These are phyloP conservation scores for Pulicaria dysenterica DNA, from an alignment of 129 eudicot species.

Conservation along the genomic window DNA sequence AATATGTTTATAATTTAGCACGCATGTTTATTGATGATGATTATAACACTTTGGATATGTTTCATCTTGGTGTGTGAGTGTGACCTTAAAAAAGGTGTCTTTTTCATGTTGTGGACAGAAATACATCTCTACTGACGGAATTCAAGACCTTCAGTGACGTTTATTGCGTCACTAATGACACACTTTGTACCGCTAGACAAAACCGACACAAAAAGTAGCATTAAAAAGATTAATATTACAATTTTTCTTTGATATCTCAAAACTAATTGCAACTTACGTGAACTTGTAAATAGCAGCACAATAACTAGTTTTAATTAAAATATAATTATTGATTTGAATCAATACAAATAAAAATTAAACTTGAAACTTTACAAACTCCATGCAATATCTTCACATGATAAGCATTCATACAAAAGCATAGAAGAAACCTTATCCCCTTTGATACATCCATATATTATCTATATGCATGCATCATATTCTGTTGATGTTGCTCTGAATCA, in stretches of 20 bases:
- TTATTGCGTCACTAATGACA: too few relatives aligned
- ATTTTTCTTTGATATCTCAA: background rate
- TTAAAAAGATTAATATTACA: too few relatives aligned
- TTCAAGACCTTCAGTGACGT: too few relatives aligned
- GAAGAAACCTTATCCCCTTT: constrained; percentile 8
- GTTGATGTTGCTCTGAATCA: constrained; percentile 16
- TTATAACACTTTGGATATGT: too few relatives aligned
- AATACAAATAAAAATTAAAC: constrained; percentile 20
- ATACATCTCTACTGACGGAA: too few relatives aligned
- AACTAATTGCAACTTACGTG: background rate
- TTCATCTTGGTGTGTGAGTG: too few relatives aligned
- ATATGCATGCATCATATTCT: constrained; percentile 21
- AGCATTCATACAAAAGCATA: constrained; percentile 16
- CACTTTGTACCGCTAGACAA: too few relatives aligned
- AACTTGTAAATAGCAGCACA: background rate
- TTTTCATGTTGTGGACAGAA: too few relatives aligned
- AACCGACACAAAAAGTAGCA: too few relatives aligned
- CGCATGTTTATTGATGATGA: too few relatives aligned
- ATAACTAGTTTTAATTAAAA: background rate
- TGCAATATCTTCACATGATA: constrained; percentile 16
- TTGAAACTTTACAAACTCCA: constrained; percentile 26
- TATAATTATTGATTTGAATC: constrained; percentile 12
- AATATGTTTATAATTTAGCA: too few relatives aligned
- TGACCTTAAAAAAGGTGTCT: too few relatives aligned
- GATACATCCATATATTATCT: background rate